phyloP scores from a whole-genome alignment of 805 yeast genomes.

The Peterozyma toletana region DNA sequence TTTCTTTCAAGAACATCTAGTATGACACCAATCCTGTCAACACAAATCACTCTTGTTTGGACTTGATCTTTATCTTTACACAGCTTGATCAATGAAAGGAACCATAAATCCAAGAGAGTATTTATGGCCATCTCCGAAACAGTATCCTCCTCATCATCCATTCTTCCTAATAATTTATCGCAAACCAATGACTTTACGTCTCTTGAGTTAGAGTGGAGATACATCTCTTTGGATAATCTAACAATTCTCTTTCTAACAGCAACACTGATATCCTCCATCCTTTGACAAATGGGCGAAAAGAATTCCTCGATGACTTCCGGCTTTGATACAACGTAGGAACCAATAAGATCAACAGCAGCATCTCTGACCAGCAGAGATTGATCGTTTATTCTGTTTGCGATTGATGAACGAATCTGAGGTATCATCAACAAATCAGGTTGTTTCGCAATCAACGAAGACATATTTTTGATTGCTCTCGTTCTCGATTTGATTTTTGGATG shows the following conservation, averaged over 20 bases:
- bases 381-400: constrained; percentile 47
- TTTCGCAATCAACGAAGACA: constrained; percentile 45
- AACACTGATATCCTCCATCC: constrained; percentile 52
- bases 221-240: constrained; percentile 42
- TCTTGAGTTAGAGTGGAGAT: constrained; percentile 22
- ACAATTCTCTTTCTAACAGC: constrained; percentile 60
- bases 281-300: constrained; percentile 39
- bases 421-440: constrained; percentile 45
- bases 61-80: constrained; percentile 1
- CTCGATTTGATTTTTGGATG: constrained; percentile 45
- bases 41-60: constrained; percentile 1
- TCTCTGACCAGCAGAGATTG: constrained; percentile 68
- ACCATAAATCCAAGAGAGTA: constrained; percentile 30
- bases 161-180: constrained; percentile 42
- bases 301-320: constrained; percentile 41
- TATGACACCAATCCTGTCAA: constrained; percentile 23
- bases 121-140: constrained; percentile 34
- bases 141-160: constrained; percentile 67
- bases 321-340: constrained; percentile 34
- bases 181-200: constrained; percentile 33
- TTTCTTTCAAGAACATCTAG: constrained; percentile 27
- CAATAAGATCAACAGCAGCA: constrained; percentile 64
- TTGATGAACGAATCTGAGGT: constrained; percentile 42
- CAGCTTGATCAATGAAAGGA: constrained; percentile 13
- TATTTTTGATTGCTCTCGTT: constrained; percentile 58